phyloP scores from a whole-genome alignment of 441 rosid species.

The Brassica hybrid region DNA sequence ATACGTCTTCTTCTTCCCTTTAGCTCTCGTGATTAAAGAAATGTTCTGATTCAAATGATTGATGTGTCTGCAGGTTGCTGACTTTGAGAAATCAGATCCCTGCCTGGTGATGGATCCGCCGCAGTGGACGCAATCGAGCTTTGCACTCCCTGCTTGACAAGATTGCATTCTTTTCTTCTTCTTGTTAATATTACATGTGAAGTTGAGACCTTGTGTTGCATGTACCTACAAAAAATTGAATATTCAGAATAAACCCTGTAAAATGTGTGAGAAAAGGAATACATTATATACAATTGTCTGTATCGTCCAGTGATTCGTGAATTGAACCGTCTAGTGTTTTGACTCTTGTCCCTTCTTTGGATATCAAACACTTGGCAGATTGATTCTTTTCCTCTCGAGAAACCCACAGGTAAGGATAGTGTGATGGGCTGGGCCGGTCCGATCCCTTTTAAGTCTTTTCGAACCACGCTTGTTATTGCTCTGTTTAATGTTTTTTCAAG shows the following conservation, averaged over 20 bases:
- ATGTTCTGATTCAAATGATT: neutral
- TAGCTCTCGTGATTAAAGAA: neutral
- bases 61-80: slow-evolving; percentile 64
- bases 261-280: neutral
- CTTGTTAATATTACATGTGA: neutral
- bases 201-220: slow-evolving; percentile 29
- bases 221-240: slow-evolving; percentile 5
- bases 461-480: neutral
- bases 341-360: neutral
- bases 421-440: neutral
- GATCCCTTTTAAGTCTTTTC: neutral
- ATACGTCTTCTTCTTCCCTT: neutral
- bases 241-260: neutral
- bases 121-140: slow-evolving; percentile 48
- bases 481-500: neutral
- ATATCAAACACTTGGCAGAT: neutral
- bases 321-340: neutral
- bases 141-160: slow-evolving; percentile 45
- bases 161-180: neutral
- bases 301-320: neutral
- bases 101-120: slow-evolving; percentile 82
- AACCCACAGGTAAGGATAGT: neutral
- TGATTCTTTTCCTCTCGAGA: neutral
- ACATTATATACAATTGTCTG: neutral
- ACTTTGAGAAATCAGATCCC: slow-evolving; percentile 78